Base-by-base conservation (phyloP, 2,329 filamentous ascomycete species). In the Aspergillus pseudoterreus region DNA sequence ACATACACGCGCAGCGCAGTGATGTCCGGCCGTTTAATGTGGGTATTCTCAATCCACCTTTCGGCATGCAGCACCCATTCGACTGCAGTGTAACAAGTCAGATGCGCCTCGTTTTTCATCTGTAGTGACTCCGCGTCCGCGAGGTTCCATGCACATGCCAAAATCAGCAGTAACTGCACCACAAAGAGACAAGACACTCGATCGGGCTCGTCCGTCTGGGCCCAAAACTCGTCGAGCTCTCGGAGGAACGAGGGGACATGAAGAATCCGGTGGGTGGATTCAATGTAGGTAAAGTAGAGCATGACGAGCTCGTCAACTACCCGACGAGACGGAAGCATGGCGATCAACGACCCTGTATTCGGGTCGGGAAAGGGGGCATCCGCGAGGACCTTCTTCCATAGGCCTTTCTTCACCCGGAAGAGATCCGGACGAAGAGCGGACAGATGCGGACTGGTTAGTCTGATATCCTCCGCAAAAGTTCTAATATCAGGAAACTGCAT, bases 21-120 rank as follows among this genome's bases (percentile, higher is more conserved):
- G 1, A 80, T 67, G 2, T 76, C 77, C 3, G 79, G 72, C 14
- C 80, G 76, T 60, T 82, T 83, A 41, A 78, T 74, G 43, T 75
- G 83, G 1, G 91, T 88, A 64, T 92, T 87, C 63, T 95, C 89
- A 38, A 97, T 78, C 54, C 96, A 87, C 2, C 85, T 84, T 67
- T 96, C 92, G 2, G 91, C 90, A 85, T 97, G 95, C 45, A 86
- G 82, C 52, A 97, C 89, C 67, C 92, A 96, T 61, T 89, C 86
- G 21, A 70, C 49, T 1, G 67, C 69, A 2, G 66, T 69, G 48
- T 64, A 67, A 46, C 63, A 66, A 43, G 57, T 61, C 36, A 70
- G 56, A 12, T 56, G 55, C 4, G 51, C 55, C 3, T 62, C 51
- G 38, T 62, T 67, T 41, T 68, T 68, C 5, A 62, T 55, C 22